Evolutionary conservation across 495 filamentous ascomycete species (phyloP).

Genomic region (Massariosphaeria phaeospora): DNA sequence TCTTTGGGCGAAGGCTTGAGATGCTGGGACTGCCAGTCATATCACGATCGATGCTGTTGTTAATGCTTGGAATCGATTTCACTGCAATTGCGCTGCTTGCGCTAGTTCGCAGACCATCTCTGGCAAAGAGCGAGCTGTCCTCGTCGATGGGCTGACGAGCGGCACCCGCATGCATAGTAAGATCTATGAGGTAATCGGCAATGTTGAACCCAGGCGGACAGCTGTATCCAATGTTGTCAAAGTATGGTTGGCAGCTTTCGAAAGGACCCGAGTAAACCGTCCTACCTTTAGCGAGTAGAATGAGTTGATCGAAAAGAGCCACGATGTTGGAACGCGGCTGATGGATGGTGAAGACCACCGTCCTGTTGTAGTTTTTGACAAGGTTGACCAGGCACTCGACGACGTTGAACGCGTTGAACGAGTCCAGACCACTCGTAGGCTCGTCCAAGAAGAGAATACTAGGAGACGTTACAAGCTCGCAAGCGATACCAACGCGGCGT

Average conservation of each 20-base stretch:
- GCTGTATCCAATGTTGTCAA: slow-evolving; percentile 80
- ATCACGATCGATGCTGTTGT: slow-evolving; percentile 57
- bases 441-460: slow-evolving; percentile 97
- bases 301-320: slow-evolving; percentile 89
- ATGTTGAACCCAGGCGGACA: slow-evolving; percentile 98
- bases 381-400: slow-evolving; percentile 93
- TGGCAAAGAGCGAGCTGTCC: slow-evolving; percentile 43
- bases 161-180: slow-evolving; percentile 88
- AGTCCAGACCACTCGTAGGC: slow-evolving; percentile 91
- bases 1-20: slow-evolving; percentile 53
- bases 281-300: slow-evolving; percentile 82
- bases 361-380: slow-evolving; percentile 92
- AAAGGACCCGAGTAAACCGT: slow-evolving; percentile 92
- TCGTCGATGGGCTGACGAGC: slow-evolving; percentile 55
- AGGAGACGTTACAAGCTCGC: slow-evolving; percentile 94
- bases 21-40: slow-evolving; percentile 52
- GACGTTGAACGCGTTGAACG: slow-evolving; percentile 95
- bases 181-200: slow-evolving; percentile 92
- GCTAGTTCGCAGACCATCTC: slow-evolving; percentile 58
- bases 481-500: slow-evolving; percentile 91
- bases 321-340: slow-evolving; percentile 99
- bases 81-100: slow-evolving; percentile 85
- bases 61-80: slow-evolving; percentile 82
- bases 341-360: slow-evolving; percentile 97
- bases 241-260: slow-evolving; percentile 84